Percentiles rank a stretch among this genome's conserved stretches.
Conservation (phyloP, 2,329 filamentous ascomycete genomes). For the Pyrenophora graminea region DNA sequence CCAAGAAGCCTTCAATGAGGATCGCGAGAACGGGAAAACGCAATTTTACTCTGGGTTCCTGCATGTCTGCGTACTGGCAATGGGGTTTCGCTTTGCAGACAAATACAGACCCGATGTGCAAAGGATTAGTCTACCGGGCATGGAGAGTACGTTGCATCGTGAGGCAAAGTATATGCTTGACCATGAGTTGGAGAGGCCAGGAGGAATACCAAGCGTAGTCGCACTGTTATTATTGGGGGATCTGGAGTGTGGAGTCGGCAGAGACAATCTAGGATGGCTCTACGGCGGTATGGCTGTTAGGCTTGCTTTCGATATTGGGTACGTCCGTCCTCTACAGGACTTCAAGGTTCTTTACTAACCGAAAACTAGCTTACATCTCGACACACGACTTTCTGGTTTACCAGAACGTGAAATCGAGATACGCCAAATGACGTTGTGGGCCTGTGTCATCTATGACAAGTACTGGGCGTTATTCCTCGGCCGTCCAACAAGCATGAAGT, state of each 20-base stretch:
- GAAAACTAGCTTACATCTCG: constrained; percentile 53
- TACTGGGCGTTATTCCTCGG: constrained; percentile 61
- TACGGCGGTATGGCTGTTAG: constrained; percentile 52
- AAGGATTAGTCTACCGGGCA: constrained; percentile 51
- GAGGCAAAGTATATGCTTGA: constrained; percentile 62
- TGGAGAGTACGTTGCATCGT: constrained; percentile 58
- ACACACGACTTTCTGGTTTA: constrained; percentile 50
- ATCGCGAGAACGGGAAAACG: constrained; percentile 51
- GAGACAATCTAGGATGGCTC: constrained; percentile 61
- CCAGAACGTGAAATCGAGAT: constrained; percentile 54
- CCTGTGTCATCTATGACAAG: constrained; percentile 59
- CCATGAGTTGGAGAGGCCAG: constrained; percentile 57
- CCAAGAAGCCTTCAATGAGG: constrained; percentile 55
- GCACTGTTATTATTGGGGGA: constrained; percentile 58
- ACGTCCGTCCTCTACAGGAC: not conserved
- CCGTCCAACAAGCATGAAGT: constrained; percentile 59
- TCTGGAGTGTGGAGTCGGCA: constrained; percentile 58
- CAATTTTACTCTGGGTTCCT: constrained; percentile 59
- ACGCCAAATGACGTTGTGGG: constrained; percentile 57
- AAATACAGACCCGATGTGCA: constrained; percentile 55
- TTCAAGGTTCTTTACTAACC: not conserved
- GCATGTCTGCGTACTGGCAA: constrained; percentile 58
- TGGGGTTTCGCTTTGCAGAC: constrained; percentile 59
- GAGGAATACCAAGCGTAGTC: constrained; percentile 58
- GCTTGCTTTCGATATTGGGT: constrained; percentile 35